These are phyloP conservation scores for Teunomyces gatunensis DNA, from an alignment of 805 yeast genomes.

Conservation along the genomic window DNA sequence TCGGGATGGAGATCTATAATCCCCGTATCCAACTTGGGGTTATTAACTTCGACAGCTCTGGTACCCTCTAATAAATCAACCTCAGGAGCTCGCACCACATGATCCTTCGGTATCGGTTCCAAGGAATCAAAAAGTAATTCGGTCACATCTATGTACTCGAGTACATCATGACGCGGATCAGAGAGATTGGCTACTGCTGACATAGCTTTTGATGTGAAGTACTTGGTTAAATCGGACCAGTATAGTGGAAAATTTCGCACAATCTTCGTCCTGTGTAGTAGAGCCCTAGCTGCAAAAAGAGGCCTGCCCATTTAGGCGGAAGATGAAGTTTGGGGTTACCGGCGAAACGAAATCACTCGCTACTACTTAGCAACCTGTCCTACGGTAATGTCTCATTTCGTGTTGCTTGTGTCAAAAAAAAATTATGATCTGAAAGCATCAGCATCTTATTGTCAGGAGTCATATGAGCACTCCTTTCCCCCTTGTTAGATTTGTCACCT, in stretches of 20 bases:
- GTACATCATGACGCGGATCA: neutral
- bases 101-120: conserved; percentile 42
- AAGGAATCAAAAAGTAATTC: conserved; percentile 43
- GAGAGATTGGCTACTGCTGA: neutral
- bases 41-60: conserved; percentile 77
- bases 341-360: too few relatives aligned
- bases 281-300: neutral
- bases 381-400: too few relatives aligned
- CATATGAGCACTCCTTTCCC: neutral
- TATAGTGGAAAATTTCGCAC: conserved; percentile 1
- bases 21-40: conserved; percentile 75
- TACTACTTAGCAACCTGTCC: too few relatives aligned
- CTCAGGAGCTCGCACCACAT: conserved; percentile 54
- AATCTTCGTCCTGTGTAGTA: neutral
- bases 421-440: neutral
- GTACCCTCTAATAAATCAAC: conserved; percentile 81
- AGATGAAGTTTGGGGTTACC: too few relatives aligned
- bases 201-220: neutral
- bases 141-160: conserved; percentile 53
- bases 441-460: neutral
- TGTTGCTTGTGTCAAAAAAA: neutral
- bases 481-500: neutral
- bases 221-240: neutral
- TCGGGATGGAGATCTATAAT: conserved; percentile 45
- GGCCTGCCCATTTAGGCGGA: neutral